Evolutionary conservation across 768 basidiomycete species (phyloP), one percentile per base, ranked within the genome.

Genomic region (Tricholoma saponaceum): DNA sequence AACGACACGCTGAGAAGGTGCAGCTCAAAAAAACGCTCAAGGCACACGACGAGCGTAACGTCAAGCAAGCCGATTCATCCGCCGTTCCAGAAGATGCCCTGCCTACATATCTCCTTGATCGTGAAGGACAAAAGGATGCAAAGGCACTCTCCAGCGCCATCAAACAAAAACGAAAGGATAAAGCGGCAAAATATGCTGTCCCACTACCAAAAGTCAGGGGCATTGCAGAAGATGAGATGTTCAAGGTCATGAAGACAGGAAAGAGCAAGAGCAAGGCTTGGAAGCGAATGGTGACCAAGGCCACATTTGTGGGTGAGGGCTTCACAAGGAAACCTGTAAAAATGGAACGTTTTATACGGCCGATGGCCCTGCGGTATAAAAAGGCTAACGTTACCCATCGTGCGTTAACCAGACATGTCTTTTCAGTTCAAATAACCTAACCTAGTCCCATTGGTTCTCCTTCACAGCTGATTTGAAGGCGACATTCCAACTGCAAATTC

Each of bases 211-310:
- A 94, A 75, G 97, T 99, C 53, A 79, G 96, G 58, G 97, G 97
- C 18, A 98, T 99, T 64, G 95, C 96, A 14, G 97, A 99, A 72
- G 97, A 98, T 66, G 97, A 99, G 80, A 97, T 95, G 90, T 99
- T 99, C 82, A 98, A 95, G 79, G 97, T 99, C 28, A 79, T 99
- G 81, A 92, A 94, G 79, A 95, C 96, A 0, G 97, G 97, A 55
- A 98, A 98, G 79, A 90, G 83, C 69, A 97, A 94, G 76, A 86
- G 83, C 67, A 99, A 98, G 74, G 83, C 90, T 16, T 99, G 97
- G 97, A 99, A 99, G 77, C 85, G 95, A 63, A 98, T 98, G 95
- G 92, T 99, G 59, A 97, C 94, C 56, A 99, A 99, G 74, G 97
- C 97, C 30, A 99, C 97, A 8, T 99, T 98, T 67, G 97, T 99